These are phyloP conservation scores for Filobasidium floriforme DNA, from an alignment of 768 basidiomycete genomes.

Conservation along the genomic window DNA sequence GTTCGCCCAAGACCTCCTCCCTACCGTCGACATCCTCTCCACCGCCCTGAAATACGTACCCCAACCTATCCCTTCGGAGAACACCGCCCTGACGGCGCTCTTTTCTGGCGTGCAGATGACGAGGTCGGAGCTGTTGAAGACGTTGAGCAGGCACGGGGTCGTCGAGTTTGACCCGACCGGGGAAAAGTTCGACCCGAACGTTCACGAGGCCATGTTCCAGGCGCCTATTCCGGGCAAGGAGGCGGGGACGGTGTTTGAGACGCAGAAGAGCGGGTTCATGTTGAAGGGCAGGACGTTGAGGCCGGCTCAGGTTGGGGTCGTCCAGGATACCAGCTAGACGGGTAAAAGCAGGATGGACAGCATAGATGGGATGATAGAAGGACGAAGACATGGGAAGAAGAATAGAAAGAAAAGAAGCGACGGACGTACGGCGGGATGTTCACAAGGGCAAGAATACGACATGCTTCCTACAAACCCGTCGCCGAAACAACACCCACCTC, in stretches of 20 bases:
- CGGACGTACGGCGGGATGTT: too few relatives aligned
- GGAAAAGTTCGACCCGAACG: constrained; percentile 88
- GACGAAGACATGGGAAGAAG: background rate
- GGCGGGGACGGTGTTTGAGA: constrained; percentile 81
- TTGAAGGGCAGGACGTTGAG: constrained; percentile 90
- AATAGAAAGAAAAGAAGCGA: too few relatives aligned
- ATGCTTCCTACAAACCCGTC: too few relatives aligned
- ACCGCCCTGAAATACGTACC: constrained; percentile 43
- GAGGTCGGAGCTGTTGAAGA: constrained; percentile 77
- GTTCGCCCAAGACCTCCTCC: constrained; percentile 58
- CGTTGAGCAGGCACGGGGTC: constrained; percentile 83
- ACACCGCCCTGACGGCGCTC: constrained; percentile 53
- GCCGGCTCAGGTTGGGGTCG: constrained; percentile 94
- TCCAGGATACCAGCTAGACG: constrained; percentile 48
- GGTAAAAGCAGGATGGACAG: too few relatives aligned
- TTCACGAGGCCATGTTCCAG: constrained; percentile 91
- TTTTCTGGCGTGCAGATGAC: constrained; percentile 86
- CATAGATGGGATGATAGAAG: background rate
- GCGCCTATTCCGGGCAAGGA: constrained; percentile 77
- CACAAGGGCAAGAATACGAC: too few relatives aligned
- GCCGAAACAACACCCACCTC: too few relatives aligned
- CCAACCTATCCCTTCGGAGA: constrained; percentile 45
- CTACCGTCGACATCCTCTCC: constrained; percentile 59
- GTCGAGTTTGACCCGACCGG: constrained; percentile 86
- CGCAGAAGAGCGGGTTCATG: constrained; percentile 81